Evolutionary conservation across 805 yeast genomes (phyloP), one percentile per base, ranked within the genome.

Genomic region (Ogataea corticis): DNA sequence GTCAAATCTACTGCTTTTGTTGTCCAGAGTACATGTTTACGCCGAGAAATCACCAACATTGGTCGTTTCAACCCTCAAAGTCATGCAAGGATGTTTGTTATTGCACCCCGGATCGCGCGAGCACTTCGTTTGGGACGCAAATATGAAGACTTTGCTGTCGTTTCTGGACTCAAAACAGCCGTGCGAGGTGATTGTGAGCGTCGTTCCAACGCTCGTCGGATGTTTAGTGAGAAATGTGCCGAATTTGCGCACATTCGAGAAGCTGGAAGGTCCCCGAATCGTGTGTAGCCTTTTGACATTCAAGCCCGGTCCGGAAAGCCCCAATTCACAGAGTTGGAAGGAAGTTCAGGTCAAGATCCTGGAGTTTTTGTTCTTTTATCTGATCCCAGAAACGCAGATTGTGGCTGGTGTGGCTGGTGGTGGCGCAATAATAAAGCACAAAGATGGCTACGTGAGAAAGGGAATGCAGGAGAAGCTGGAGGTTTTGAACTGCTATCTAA

Each of bases 311-410:
- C 14, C 31, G 11, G 32, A 37, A 10, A 27, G 25, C 21, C 13
- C 35, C 11, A 33, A 23, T 21, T 18, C 37, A 2, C 65, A 36
- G 53, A 60, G 18, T 64, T 57, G 76, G 33, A 81, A 81, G 54
- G 73, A 73, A 28, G 74, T 84, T 12, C 82, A 82, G 54, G 76
- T 83, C 51, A 79, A 82, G 53, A 73, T 82, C 11, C 71, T 85
- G 39, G 91, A 85, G 64, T 85, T 85, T 59, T 65, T 85, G 42
- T 77, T 85, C 44, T 82, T 84, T 58, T 85, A 85, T 56, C 63
- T 85, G 44, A 71, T 79, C 7, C 89, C 88, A 11, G 92, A 84
- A 60, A 65, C 75, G 4, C 39, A 40, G 25, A 21, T 6, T 21
- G 25, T 21, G 25, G 25, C 25, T 21, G 17, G 28, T 28, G 27